Percentiles rank a stretch among this genome's conserved stretches.
Conservation (phyloP, 164 flowering plant genomes). For the Macadamia integrifolia region DNA sequence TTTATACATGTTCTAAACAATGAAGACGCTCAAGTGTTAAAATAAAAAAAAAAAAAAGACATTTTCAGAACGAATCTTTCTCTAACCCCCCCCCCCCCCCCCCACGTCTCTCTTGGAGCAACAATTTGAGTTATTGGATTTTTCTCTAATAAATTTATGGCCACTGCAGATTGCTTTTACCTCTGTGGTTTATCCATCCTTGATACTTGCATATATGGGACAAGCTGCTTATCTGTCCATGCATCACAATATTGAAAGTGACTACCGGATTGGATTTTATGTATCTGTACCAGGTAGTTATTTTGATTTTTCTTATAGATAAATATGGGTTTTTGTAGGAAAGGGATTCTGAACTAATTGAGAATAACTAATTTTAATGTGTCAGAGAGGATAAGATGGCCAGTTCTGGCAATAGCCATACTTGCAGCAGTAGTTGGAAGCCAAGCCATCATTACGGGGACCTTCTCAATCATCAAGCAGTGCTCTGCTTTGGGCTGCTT, state of each 20-base stretch:
- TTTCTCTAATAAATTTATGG: background rate
- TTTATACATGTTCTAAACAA: background rate
- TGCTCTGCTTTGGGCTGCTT: slow-evolving; percentile 86
- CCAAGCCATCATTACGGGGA: slow-evolving; percentile 93
- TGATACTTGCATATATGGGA: slow-evolving; percentile 90
- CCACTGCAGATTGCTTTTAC: slow-evolving; percentile 79
- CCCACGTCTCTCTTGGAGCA: background rate
- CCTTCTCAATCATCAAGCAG: slow-evolving; percentile 92
- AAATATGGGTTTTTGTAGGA: background rate
- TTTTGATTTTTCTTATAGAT: background rate
- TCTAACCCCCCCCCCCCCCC: too few relatives aligned
- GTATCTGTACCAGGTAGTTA: slow-evolving; percentile 80
- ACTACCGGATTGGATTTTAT: slow-evolving; percentile 59
- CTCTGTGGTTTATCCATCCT: slow-evolving; percentile 69
- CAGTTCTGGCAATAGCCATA: slow-evolving; percentile 73
- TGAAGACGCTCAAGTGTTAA: too few relatives aligned
- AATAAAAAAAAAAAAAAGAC: too few relatives aligned
- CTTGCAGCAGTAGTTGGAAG: slow-evolving; percentile 96
- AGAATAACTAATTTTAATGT: slow-evolving; percentile 6
- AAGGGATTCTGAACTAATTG: background rate
- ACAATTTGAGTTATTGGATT: background rate
- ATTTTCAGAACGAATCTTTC: too few relatives aligned
- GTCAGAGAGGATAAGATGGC: slow-evolving; percentile 69
- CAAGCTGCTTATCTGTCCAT: slow-evolving; percentile 83
- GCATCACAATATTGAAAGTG: slow-evolving; percentile 43